Conservation (phyloP, 768 basidiomycete species). For the Lentinus brumalis region DNA sequence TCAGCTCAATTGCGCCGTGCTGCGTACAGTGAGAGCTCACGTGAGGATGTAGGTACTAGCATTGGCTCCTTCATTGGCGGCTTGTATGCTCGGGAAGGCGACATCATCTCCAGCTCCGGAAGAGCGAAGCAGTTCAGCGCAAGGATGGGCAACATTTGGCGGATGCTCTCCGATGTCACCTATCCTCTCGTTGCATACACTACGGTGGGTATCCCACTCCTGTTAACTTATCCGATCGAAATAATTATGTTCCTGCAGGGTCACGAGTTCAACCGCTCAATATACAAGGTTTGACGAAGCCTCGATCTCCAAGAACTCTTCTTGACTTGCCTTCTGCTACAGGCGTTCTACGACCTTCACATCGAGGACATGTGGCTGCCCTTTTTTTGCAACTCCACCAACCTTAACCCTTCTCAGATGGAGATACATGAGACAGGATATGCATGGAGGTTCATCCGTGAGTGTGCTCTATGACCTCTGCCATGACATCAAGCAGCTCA, state of each 20-base stretch:
- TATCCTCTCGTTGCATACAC: constrained; percentile 93
- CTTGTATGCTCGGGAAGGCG: constrained; percentile 92
- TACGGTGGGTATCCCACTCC: constrained; percentile 48
- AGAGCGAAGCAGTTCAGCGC: constrained; percentile 90
- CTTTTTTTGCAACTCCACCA: constrained; percentile 97
- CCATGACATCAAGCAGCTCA: not conserved
- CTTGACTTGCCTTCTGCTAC: constrained; percentile 12
- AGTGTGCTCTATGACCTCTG: constrained; percentile 4
- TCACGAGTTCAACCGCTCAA: constrained; percentile 91
- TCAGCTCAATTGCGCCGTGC: constrained; percentile 23
- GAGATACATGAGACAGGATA: constrained; percentile 98
- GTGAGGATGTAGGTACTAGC: constrained; percentile 60
- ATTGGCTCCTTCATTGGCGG: constrained; percentile 94
- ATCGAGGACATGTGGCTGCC: constrained; percentile 99
- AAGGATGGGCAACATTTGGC: constrained; percentile 93
- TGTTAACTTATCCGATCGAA: not conserved
- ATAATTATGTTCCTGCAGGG: constrained; percentile 54
- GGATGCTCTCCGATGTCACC: constrained; percentile 90
- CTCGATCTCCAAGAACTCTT: not conserved
- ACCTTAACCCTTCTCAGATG: constrained; percentile 95
- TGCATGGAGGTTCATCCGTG: constrained; percentile 93
- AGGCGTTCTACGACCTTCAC: constrained; percentile 92
- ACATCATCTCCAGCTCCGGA: constrained; percentile 81
- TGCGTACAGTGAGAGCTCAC: not conserved
- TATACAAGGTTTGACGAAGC: constrained; percentile 73